A percentile compares a stretch with the other conserved stretches of the same genome.
phyloP scores from a whole-genome alignment of 1,284 basidiomycete genomes.

The Tilletia setariae region DNA sequence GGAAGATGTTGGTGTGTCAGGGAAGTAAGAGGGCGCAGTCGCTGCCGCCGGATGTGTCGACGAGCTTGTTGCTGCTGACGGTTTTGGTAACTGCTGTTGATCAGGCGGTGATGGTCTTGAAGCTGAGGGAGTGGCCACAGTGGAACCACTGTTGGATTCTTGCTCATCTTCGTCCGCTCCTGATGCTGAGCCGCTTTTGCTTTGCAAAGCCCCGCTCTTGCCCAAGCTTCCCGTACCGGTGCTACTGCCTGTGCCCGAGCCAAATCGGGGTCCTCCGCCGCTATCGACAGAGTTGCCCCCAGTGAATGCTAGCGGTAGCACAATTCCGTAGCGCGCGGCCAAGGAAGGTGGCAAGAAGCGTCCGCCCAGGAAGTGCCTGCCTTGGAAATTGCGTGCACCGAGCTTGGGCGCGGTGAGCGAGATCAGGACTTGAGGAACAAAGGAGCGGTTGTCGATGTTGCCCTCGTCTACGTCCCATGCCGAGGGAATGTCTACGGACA shows the following conservation, averaged over 20 bases:
- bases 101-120: too few species aligned
- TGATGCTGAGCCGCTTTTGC: background rate
- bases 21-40: background rate
- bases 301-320: conserved; percentile 4
- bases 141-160: background rate
- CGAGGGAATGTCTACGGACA: conserved; percentile 82
- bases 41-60: background rate
- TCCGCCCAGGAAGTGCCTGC: conserved; percentile 86
- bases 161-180: background rate
- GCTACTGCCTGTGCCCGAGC: conserved; percentile 6
- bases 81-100: background rate
- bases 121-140: too few species aligned
- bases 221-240: conserved; percentile 31
- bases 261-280: background rate
- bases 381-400: conserved; percentile 72
- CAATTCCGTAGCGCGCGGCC: conserved; percentile 10
- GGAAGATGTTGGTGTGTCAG: background rate
- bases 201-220: conserved; percentile 36
- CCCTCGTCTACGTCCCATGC: conserved; percentile 92
- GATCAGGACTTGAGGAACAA: conserved; percentile 75
- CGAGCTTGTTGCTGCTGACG: background rate
- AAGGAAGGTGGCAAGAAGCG: conserved; percentile 70
- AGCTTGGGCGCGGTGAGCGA: conserved; percentile 92
- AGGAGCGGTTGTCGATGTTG: conserved; percentile 55
- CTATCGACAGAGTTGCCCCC: background rate